A percentile compares a stretch with the other conserved stretches of the same genome.
Conservation (phyloP, 2,329 filamentous ascomycete species). For the Trichoderma koningiopsis region DNA sequence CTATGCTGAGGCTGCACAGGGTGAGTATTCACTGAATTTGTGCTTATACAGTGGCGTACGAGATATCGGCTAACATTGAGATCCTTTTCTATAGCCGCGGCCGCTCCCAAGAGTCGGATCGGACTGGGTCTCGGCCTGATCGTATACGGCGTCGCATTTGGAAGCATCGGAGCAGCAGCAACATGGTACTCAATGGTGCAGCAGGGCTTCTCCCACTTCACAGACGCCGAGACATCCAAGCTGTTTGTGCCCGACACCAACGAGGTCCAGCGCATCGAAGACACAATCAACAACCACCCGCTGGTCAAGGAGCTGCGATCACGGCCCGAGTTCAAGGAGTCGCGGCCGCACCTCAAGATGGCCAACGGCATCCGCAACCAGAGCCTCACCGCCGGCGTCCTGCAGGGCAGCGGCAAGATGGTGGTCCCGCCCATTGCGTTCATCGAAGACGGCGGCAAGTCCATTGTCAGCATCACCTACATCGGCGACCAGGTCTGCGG, state of each 20-base stretch:
- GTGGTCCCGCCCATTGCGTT: conserved; percentile 81
- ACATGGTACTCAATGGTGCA: conserved; percentile 42
- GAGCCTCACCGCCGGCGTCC: conserved; percentile 79
- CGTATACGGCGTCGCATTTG: conserved; percentile 38
- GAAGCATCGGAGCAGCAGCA: conserved; percentile 37
- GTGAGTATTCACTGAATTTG: conserved; percentile 27
- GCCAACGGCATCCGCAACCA: conserved; percentile 68
- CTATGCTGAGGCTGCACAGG: conserved; percentile 33
- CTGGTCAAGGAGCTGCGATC: conserved; percentile 69
- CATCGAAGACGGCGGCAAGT: conserved; percentile 68
- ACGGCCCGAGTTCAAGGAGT: conserved; percentile 69
- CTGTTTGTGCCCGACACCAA: conserved; percentile 64
- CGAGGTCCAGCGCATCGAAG: conserved; percentile 63
- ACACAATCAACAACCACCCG: conserved; percentile 74
- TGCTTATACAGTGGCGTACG: neutral
- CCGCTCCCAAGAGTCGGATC: conserved; percentile 29
- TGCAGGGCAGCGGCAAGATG: conserved; percentile 74
- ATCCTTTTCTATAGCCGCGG: neutral
- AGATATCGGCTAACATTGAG: neutral
- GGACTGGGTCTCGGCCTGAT: conserved; percentile 33
- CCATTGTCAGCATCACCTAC: conserved; percentile 72
- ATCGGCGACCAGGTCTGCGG: conserved; percentile 81
- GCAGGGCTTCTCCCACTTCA: conserved; percentile 45
- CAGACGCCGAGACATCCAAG: conserved; percentile 71
- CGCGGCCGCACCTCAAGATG: conserved; percentile 85